phyloP scores from a whole-genome alignment of 2,329 filamentous ascomycete genomes.

The Stemphylium vesicarium region DNA sequence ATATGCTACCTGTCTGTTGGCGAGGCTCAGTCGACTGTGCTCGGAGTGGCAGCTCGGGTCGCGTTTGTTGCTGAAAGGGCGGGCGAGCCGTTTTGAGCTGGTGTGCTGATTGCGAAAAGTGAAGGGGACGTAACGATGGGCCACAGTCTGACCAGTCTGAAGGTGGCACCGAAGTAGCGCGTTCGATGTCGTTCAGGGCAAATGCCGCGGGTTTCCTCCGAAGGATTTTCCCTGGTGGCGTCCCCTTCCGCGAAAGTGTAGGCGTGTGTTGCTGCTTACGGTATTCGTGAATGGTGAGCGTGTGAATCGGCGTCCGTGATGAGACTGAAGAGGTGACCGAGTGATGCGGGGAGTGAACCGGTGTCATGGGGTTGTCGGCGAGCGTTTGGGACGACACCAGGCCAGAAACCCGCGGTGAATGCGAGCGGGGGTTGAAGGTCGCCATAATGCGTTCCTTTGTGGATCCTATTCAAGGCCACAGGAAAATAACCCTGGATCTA shows the following conservation, averaged over 20 bases:
- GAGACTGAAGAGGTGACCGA: conserved; percentile 43
- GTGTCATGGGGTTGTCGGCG: conserved; percentile 36
- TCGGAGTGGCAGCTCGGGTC: conserved; percentile 27
- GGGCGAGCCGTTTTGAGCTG: conserved; percentile 28
- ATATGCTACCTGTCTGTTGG: conserved; percentile 22
- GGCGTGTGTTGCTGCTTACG: conserved; percentile 48
- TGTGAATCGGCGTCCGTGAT: conserved; percentile 41
- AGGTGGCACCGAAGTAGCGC: conserved; percentile 27
- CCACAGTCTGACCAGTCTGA: conserved; percentile 17
- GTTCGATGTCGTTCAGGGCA: conserved; percentile 41
- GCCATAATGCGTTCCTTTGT: conserved; percentile 27
- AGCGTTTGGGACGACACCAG: conserved; percentile 25
- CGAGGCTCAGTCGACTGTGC: conserved; percentile 41
- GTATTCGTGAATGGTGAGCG: conserved; percentile 50
- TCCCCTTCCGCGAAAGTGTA: conserved; percentile 28
- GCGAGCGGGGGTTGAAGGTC: conserved; percentile 22
- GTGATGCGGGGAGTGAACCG: conserved; percentile 46
- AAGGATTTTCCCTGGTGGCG: conserved; percentile 42
- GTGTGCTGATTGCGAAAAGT: conserved; percentile 40
- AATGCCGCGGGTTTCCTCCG: conserved; percentile 47
- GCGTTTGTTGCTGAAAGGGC: conserved; percentile 24
- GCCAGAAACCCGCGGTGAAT: conserved; percentile 31
- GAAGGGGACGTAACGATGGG: conserved; percentile 29
- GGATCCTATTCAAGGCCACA: not conserved
- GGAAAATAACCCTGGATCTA: not conserved